Percentiles rank a stretch among this genome's conserved stretches.
phyloP scores from a whole-genome alignment of 768 basidiomycete species.

The Kwoniella heveanensis region DNA sequence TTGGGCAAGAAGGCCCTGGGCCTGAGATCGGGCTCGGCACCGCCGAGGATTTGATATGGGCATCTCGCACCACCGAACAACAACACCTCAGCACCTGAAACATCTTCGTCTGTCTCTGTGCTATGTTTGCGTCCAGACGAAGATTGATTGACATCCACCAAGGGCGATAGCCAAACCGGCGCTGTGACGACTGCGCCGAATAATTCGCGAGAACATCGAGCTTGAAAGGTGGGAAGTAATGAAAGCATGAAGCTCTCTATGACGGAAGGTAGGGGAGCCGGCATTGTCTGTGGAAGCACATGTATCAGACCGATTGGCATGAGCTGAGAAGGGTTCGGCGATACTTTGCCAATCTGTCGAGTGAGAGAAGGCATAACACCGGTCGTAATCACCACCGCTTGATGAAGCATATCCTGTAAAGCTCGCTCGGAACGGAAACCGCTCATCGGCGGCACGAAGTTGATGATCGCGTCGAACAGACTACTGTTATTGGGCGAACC shows the following conservation, averaged over 20 bases:
- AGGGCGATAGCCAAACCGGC: constrained; percentile 16
- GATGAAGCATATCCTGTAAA: constrained; percentile 43
- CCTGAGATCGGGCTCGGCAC: constrained; percentile 4
- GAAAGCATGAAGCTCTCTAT: constrained; percentile 41
- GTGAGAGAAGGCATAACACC: constrained; percentile 33
- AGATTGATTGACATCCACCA: neutral
- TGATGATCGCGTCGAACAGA: constrained; percentile 40
- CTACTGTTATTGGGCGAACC: neutral
- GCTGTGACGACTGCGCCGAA: constrained; percentile 24
- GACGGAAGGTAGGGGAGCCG: constrained; percentile 30
- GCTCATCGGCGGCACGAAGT: constrained; percentile 30
- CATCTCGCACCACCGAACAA: constrained; percentile 37
- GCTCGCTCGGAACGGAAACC: constrained; percentile 19
- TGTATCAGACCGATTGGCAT: constrained; percentile 31
- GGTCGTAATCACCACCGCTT: constrained; percentile 35
- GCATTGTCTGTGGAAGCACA: constrained; percentile 29
- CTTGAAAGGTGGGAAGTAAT: constrained; percentile 26
- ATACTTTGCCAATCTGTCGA: constrained; percentile 8
- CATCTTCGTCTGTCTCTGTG: constrained; percentile 1
- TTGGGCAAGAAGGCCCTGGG: constrained; percentile 27
- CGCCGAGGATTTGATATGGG: constrained; percentile 11
- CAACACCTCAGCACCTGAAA: constrained; percentile 24
- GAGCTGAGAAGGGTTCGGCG: neutral
- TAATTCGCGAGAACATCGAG: constrained; percentile 11
- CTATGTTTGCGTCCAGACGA: neutral